A percentile compares a stretch with the other conserved stretches of the same genome.
phyloP scores from a whole-genome alignment of 495 filamentous ascomycete species.

The Lichenothelia convexa region DNA sequence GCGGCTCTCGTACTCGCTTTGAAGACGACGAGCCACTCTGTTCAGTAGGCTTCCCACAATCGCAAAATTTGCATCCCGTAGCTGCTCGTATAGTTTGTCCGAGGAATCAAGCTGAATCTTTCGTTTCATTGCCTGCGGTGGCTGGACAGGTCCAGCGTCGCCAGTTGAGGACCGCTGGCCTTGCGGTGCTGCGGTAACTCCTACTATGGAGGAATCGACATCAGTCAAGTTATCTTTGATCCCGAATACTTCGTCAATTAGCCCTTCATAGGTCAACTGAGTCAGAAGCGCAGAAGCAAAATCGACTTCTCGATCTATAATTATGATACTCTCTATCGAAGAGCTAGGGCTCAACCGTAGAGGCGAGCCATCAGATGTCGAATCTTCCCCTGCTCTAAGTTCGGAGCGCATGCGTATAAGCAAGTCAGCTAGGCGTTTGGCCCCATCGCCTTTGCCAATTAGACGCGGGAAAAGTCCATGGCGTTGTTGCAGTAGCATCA shows the following conservation, averaged over 20 bases:
- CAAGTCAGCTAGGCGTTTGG: conserved; percentile 70
- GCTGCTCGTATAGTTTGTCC: conserved; percentile 73
- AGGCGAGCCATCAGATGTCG: conserved; percentile 24
- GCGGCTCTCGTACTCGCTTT: conserved; percentile 76
- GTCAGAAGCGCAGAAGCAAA: conserved; percentile 80
- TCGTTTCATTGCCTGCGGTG: conserved; percentile 53
- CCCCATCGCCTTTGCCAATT: conserved; percentile 89
- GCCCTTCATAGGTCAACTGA: conserved; percentile 89
- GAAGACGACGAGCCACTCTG: conserved; percentile 73
- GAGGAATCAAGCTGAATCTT: conserved; percentile 81
- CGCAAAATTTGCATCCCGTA: conserved; percentile 88
- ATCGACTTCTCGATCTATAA: conserved; percentile 90
- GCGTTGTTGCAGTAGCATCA: conserved; percentile 84
- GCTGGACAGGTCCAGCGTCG: conserved; percentile 15
- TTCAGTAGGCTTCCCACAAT: conserved; percentile 79
- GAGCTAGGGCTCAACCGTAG: conserved; percentile 71
- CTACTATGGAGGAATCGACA: conserved; percentile 81
- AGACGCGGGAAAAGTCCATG: conserved; percentile 92
- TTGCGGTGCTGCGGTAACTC: conserved; percentile 42
- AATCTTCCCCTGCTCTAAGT: conserved; percentile 61
- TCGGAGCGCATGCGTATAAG: conserved; percentile 89
- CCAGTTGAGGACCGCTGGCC: conserved; percentile 36
- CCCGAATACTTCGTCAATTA: conserved; percentile 87
- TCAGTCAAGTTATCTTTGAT: conserved; percentile 80
- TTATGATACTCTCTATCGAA: conserved; percentile 71